Evolutionary conservation across 2,329 filamentous ascomycete genomes (phyloP), one percentile per base, ranked within the genome.

Genomic region (Furcasterigmium sp.): DNA sequence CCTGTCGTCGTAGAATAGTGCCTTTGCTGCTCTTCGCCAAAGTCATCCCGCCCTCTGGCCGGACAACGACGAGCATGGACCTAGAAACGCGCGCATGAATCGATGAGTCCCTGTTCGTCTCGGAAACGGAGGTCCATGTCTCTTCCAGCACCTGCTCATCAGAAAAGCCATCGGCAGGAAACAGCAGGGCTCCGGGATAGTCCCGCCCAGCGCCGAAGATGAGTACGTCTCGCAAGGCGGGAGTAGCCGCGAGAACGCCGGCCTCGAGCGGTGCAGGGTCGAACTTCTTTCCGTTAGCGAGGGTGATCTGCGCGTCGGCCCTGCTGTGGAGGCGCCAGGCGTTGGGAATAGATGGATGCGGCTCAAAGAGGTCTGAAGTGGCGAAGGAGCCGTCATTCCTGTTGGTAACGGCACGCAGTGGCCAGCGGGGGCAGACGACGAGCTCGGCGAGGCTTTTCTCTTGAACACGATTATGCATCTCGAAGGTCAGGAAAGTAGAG

Each of bases 251-350:
- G 1, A 68, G 56, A 3, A 85, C 68, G 1, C 65, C 67, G 3
- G 68, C 72, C 55, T 85, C 82, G 2, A 85, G 54, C 0, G 76
- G 74, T 2, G 73, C 72, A 2, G 82, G 80, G 49, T 85, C 78
- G 44, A 85, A 83, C 49, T 85, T 85, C 64, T 84, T 84, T 2
- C 82, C 82, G 4, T 80, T 85, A 5, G 76, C 63, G 3, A 85
- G 65, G 0, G 75, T 76, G 23, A 85, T 68, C 44, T 79, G 79
- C 2, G 76, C 71, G 51, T 85, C 82, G 1, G 72, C 71, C 36
- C 82, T 66, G 1, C 74, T 78, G 44, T 81, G 70, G 51, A 84
- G 84, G 19, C 70, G 68, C 80, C 80, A 86, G 0, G 78, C 76
- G 41, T 73, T 61, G 0, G 58, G 41, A 6, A 77, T 74, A 0